Evolutionary conservation across 169 alveolate genomes (phyloP).

Genomic region (Eimeria acervulina): DNA sequence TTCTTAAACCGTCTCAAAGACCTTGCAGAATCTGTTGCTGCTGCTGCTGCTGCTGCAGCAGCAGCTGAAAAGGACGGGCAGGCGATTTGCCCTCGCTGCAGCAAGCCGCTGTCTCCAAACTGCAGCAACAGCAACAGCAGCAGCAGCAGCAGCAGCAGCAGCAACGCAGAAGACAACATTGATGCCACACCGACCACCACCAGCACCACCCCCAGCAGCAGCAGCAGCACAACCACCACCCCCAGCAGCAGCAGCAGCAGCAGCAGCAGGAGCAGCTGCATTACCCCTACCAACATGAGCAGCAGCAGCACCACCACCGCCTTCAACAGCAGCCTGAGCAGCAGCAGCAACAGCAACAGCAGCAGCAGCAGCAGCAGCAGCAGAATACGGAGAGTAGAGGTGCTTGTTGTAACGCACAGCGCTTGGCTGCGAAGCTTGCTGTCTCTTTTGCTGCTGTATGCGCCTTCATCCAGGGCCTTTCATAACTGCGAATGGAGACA

Average conservation of each 20-base stretch:
- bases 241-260: too few relatives aligned
- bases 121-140: too few relatives aligned
- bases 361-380: background rate
- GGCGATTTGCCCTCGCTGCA: background rate
- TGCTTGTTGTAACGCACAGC: background rate
- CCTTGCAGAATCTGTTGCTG: background rate
- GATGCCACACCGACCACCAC: background rate
- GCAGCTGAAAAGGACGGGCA: background rate
- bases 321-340: too few relatives aligned
- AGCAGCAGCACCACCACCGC: background rate
- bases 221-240: too few relatives aligned
- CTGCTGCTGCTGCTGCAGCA: too few relatives aligned
- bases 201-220: too few relatives aligned
- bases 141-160: background rate
- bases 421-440: background rate
- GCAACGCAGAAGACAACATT: background rate
- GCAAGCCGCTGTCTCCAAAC: too few relatives aligned
- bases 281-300: background rate
- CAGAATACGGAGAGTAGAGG: background rate
- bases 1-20: background rate
- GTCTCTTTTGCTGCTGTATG: background rate
- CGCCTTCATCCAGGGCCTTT: background rate
- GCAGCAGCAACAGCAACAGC: too few relatives aligned
- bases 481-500: slow-evolving; percentile 11
- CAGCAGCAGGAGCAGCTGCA: background rate